Evolutionary conservation across 2,329 filamentous ascomycete species (phyloP).

Genomic region (Ophiosphaerella narmari): DNA sequence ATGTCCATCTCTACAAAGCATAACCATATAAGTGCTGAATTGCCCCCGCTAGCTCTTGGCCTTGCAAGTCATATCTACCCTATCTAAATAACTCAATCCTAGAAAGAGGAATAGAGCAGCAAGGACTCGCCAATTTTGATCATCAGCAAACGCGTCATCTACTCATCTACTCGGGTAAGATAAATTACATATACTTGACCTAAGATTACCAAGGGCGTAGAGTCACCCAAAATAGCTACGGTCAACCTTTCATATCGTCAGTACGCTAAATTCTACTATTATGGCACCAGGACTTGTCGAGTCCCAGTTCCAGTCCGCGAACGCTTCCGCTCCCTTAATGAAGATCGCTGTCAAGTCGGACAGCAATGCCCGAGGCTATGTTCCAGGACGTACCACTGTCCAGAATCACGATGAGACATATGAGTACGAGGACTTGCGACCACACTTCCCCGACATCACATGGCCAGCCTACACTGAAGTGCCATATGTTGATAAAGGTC

Average conservation of each 20-base stretch:
- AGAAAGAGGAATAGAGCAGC: no score
- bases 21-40: no score
- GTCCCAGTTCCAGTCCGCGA: conserved; percentile 20
- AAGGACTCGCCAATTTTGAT: no score
- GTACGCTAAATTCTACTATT: conserved; percentile 6
- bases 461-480: conserved; percentile 57
- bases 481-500: conserved; percentile 59
- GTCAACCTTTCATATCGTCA: no score
- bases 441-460: conserved; percentile 58
- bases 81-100: no score
- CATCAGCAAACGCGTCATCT: no score
- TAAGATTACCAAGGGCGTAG: no score
- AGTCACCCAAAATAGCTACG: no score
- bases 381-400: conserved; percentile 54
- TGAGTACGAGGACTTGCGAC: conserved; percentile 57
- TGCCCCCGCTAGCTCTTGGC: neutral
- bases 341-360: conserved; percentile 23
- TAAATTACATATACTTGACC: no score
- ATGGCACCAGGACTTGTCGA: conserved; percentile 45
- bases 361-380: conserved; percentile 44
- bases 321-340: conserved; percentile 6
- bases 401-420: conserved; percentile 54
- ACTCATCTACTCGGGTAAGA: no score
- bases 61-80: no score
- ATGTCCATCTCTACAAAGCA: neutral